Percentiles rank a stretch among this genome's conserved stretches.
phyloP scores from a whole-genome alignment of 495 filamentous ascomycete species.

The Hypoxylon lienhwacheense region DNA sequence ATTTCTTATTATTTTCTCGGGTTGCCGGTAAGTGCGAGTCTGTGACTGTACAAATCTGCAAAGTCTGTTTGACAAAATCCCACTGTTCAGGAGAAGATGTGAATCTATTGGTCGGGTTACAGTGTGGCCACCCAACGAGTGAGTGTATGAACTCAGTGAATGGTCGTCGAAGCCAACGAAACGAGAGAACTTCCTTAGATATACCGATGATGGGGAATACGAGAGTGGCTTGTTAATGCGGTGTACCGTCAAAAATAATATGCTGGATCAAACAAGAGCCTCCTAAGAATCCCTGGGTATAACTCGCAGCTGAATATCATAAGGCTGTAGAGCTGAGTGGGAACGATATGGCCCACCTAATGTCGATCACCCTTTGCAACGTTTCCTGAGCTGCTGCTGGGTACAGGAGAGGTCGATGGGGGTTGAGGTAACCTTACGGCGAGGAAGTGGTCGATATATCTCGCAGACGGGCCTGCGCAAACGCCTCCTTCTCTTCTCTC shows the following conservation, averaged over 20 bases:
- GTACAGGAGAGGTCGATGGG: constrained; percentile 8
- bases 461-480: constrained; percentile 8
- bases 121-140: too few relatives aligned
- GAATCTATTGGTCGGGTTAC: too few relatives aligned
- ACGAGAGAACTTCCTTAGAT: constrained; percentile 2
- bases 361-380: constrained; percentile 33
- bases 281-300: constrained; percentile 2
- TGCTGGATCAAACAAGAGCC: constrained; percentile 10
- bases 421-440: constrained; percentile 28
- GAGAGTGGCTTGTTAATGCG: constrained; percentile 26
- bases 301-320: constrained; percentile 24
- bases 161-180: constrained; percentile 2
- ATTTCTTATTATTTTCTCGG: too few relatives aligned
- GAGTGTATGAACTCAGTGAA: too few relatives aligned
- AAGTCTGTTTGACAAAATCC: too few relatives aligned
- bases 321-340: constrained; percentile 29
- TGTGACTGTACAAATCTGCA: background rate
- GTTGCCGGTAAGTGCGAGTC: background rate
- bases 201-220: constrained; percentile 17
- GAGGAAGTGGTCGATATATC: constrained; percentile 33
- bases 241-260: constrained; percentile 27
- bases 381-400: constrained; percentile 15
- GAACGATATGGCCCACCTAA: constrained; percentile 10
- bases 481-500: background rate
- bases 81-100: too few relatives aligned